These are phyloP conservation scores for Penicillium paradoxum DNA, from an alignment of 495 filamentous ascomycete genomes.

Conservation along the genomic window DNA sequence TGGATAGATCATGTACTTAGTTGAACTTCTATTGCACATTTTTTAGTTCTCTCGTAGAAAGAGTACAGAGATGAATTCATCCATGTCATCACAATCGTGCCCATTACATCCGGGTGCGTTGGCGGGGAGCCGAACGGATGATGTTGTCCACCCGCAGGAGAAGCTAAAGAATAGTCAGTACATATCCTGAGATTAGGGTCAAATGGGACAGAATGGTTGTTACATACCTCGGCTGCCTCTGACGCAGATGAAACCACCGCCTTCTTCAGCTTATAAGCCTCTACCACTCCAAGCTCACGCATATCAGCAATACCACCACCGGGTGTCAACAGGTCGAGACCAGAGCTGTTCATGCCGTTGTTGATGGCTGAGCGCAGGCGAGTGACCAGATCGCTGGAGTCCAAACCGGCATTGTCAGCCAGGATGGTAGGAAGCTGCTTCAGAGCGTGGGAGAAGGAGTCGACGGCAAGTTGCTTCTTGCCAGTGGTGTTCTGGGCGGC, in stretches of 20 bases:
- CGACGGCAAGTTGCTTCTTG: conserved; percentile 92
- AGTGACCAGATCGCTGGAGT: conserved; percentile 89
- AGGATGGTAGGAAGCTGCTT: conserved; percentile 94
- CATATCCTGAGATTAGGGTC: not conserved
- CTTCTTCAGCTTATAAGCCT: conserved; percentile 97
- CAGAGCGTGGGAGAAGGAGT: conserved; percentile 81
- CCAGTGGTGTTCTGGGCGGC: conserved; percentile 91
- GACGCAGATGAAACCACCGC: conserved; percentile 93
- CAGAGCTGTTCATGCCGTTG: conserved; percentile 85
- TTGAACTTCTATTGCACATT: conserved; percentile 15
- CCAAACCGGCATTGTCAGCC: conserved; percentile 94
- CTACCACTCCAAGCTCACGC: conserved; percentile 93
- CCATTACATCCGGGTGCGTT: conserved; percentile 64
- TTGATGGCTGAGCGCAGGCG: conserved; percentile 90
- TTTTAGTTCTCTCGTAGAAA: conserved; percentile 8
- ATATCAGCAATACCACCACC: conserved; percentile 95
- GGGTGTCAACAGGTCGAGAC: conserved; percentile 81
- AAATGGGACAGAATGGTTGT: not conserved
- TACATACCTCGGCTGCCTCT: conserved; percentile 85
- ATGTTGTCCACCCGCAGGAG: conserved; percentile 84
- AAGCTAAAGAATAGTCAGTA: conserved; percentile 43
- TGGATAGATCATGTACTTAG: conserved; percentile 9
- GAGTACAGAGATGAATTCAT: conserved; percentile 17
- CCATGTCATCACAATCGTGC: conserved; percentile 17
- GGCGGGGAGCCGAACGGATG: conserved; percentile 71